A percentile compares a stretch with the other conserved stretches of the same genome.
Evolutionary conservation across 805 yeast species (phyloP).

Genomic region (Saccharomycodes ludwigii): DNA sequence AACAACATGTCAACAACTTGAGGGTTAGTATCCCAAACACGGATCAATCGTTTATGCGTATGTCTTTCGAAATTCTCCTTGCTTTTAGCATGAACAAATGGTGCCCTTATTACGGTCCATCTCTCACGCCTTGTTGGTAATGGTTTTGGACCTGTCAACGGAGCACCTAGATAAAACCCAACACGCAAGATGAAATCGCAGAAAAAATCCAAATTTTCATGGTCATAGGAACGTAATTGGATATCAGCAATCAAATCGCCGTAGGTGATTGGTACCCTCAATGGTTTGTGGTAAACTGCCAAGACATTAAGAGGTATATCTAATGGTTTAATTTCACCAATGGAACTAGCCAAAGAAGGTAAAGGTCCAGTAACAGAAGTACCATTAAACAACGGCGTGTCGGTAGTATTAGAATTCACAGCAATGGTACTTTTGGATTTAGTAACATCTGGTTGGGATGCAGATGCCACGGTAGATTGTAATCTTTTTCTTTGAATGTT

Average conservation of each 20-base stretch:
- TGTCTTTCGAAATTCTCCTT: conserved; percentile 89
- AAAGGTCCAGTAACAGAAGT: too few species aligned
- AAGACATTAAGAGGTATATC: conserved; percentile 83
- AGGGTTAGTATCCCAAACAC: conserved; percentile 74
- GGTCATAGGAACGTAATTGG: conserved; percentile 58
- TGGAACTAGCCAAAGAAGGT: too few species aligned
- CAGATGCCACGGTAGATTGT: conserved; percentile 8
- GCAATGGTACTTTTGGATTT: too few species aligned
- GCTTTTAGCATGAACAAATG: conserved; percentile 87
- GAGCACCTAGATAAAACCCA: conserved; percentile 82
- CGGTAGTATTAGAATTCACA: too few species aligned
- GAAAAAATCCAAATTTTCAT: conserved; percentile 58
- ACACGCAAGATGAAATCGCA: conserved; percentile 82
- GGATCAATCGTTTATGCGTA: conserved; percentile 63
- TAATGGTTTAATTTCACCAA: too few species aligned
- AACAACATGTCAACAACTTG: conserved; percentile 77
- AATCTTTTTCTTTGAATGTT: too few species aligned
- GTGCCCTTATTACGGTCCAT: conserved; percentile 89
- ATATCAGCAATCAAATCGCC: conserved; percentile 74
- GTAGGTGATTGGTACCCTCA: conserved; percentile 51
- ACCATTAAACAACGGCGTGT: too few species aligned
- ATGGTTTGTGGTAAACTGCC: conserved; percentile 69
- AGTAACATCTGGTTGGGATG: conserved; percentile 3
- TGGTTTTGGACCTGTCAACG: conserved; percentile 63
- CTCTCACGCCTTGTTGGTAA: conserved; percentile 62